Evolutionary conservation across 495 filamentous ascomycete genomes (phyloP), one percentile per base, ranked within the genome.

Genomic region (Aspergillus affinis): DNA sequence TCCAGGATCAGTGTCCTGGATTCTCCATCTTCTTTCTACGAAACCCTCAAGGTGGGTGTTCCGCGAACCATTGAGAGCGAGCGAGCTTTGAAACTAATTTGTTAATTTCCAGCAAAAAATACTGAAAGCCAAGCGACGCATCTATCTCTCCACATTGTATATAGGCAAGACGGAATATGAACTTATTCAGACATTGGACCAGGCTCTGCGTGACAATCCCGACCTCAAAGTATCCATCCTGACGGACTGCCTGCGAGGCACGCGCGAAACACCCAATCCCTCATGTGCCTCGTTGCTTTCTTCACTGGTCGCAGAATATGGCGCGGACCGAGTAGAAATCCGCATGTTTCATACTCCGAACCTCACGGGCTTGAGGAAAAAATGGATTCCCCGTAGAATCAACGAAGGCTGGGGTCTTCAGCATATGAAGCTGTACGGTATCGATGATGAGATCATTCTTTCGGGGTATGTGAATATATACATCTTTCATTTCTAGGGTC

Each of bases 401-500:
- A 99, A 99, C 65, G 94, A 99, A 71, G 94, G 94, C 41, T 99
- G 94, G 93, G 94, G 94, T 15, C 75, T 99, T 48, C 94, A 99
- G 69, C 94, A 99, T 69, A 99, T 99, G 91, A 99, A 99, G 81
- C 82, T 99, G 0, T 99, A 99, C 64, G 94, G 95, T 0, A 75
- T 97, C 47, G 94, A 99, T 61, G 92, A 98, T 66, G 93, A 97
- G 72, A 86, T 99, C 52, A 94, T 99, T 41, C 82, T 99, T 27
- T 96, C 92, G 2, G 94, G 94, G 86, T 90, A 81, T 44, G 78
- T 48, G 21, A 55, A 49, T 27, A 26, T 27, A 51, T 26, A 26
- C 23, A 21, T 41, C 21, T 26, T 2, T 19, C 20, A 57, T 21
- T 21, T 17, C 1, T 41, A 17, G 12, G 36, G 12, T 8, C 2